A percentile compares a stretch with the other conserved stretches of the same genome.
phyloP scores from a whole-genome alignment of 371 early-diverging fungal genomes.

The Phascolomyces articulosus region DNA sequence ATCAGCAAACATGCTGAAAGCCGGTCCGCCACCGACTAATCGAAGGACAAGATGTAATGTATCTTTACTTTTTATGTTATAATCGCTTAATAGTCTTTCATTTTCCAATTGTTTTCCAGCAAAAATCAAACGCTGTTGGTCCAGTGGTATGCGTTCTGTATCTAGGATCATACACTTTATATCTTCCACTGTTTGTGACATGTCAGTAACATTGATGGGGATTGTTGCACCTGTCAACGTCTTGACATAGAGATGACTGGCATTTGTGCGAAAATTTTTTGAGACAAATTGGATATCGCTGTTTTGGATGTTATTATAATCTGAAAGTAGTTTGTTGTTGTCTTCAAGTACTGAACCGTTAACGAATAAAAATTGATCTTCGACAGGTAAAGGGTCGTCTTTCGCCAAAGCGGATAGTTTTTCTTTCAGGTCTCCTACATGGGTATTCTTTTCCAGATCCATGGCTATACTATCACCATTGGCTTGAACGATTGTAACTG shows the following conservation, averaged over 20 bases:
- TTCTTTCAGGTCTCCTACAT: neutral
- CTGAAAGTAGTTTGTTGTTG: neutral
- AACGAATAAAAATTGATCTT: neutral
- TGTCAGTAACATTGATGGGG: slow-evolving; percentile 10
- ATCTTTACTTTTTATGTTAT: slow-evolving; percentile 87
- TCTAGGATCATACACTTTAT: slow-evolving; percentile 59
- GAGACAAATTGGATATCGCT: neutral
- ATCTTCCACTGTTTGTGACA: slow-evolving; percentile 73
- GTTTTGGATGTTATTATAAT: neutral
- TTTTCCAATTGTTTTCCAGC: slow-evolving; percentile 96
- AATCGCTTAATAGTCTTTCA: slow-evolving; percentile 80
- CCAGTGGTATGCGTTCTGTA: slow-evolving; percentile 82
- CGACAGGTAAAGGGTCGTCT: neutral
- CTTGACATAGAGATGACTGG: slow-evolving; percentile 1
- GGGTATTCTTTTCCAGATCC: too few species aligned
- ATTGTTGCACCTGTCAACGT: neutral
- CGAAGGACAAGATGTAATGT: slow-evolving; percentile 95
- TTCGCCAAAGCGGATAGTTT: neutral
- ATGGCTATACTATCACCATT: neutral
- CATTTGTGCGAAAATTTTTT: too few species aligned
- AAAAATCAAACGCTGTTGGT: slow-evolving; percentile 98
- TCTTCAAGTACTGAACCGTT: neutral
- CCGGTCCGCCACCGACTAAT: slow-evolving; percentile 76
- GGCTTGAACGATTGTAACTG: neutral
- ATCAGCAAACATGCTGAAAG: slow-evolving; percentile 63